Conservation (phyloP, 1,139 yeast genomes). For the Pichia sp. region DNA sequence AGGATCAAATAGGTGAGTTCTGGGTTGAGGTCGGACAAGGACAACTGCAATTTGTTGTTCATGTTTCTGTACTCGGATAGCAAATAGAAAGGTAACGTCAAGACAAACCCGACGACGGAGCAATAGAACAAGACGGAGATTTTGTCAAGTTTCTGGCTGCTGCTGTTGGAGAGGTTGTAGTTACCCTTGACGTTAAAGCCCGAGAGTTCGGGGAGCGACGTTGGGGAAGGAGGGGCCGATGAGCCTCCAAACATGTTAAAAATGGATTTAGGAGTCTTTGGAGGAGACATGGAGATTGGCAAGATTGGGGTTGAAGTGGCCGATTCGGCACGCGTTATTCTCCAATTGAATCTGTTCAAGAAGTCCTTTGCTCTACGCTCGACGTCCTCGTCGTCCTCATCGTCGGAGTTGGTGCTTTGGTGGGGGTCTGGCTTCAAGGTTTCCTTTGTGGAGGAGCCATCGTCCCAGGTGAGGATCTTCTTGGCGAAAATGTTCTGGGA, state of each 20-base stretch:
- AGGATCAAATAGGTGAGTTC: slow-evolving; percentile 38
- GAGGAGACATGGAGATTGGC: slow-evolving; percentile 26
- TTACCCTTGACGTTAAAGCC: neutral
- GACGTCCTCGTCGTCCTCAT: slow-evolving; percentile 17
- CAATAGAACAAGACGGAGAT: slow-evolving; percentile 80
- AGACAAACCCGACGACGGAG: slow-evolving; percentile 69
- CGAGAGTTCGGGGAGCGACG: neutral
- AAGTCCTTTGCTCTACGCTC: slow-evolving; percentile 25
- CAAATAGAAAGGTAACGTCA: slow-evolving; percentile 77
- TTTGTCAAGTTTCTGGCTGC: slow-evolving; percentile 59
- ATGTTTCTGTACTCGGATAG: slow-evolving; percentile 46
- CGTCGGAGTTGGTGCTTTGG: neutral
- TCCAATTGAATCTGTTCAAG: slow-evolving; percentile 27
- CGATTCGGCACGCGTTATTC: slow-evolving; percentile 30
- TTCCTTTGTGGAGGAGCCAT: neutral
- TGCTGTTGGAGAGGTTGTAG: neutral
- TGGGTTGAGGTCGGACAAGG: slow-evolving; percentile 37
- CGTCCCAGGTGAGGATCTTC: slow-evolving; percentile 54
- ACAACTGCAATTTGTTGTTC: slow-evolving; percentile 20
- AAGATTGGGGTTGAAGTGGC: slow-evolving; percentile 33
- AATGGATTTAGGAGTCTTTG: slow-evolving; percentile 4
- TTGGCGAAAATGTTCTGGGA: slow-evolving; percentile 90
- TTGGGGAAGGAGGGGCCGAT: slow-evolving; percentile 22
- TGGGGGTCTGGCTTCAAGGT: neutral
- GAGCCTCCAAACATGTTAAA: neutral